phyloP scores from a whole-genome alignment of 768 basidiomycete species.

The Trametes villosa region DNA sequence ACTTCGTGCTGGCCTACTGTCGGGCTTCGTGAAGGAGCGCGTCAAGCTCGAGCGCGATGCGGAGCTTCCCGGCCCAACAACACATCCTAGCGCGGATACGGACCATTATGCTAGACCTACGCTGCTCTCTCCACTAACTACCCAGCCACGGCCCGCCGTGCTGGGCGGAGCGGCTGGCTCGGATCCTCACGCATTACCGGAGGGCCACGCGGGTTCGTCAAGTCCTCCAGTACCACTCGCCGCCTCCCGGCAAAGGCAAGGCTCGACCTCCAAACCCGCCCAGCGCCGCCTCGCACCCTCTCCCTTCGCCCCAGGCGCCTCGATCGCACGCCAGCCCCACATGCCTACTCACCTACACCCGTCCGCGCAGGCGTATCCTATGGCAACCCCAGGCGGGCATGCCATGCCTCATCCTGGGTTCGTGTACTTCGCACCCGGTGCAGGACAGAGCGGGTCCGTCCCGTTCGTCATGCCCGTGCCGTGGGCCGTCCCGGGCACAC shows the following conservation, averaged over 20 bases:
- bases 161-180: background rate
- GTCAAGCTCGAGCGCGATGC: conserved; percentile 4
- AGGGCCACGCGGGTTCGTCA: background rate
- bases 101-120: background rate
- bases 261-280: background rate
- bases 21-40: conserved; percentile 49
- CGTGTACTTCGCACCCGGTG: conserved; percentile 18
- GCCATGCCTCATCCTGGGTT: conserved; percentile 9
- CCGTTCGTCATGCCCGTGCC: conserved; percentile 23
- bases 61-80: conserved; percentile 27
- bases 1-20: conserved; percentile 57
- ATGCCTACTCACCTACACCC: conserved; percentile 28
- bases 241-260: background rate
- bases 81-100: background rate
- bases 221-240: conserved; percentile 18
- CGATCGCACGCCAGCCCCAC: conserved; percentile 5
- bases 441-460: conserved; percentile 7
- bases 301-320: conserved; percentile 12
- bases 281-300: conserved; percentile 17
- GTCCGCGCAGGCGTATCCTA: conserved; percentile 16
- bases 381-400: background rate
- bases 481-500: conserved; percentile 11
- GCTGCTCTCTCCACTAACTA: background rate
- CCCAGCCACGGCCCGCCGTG: background rate
- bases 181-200: background rate